Conservation (phyloP, 305 asterid genomes). For the Rubia tinctorum region DNA sequence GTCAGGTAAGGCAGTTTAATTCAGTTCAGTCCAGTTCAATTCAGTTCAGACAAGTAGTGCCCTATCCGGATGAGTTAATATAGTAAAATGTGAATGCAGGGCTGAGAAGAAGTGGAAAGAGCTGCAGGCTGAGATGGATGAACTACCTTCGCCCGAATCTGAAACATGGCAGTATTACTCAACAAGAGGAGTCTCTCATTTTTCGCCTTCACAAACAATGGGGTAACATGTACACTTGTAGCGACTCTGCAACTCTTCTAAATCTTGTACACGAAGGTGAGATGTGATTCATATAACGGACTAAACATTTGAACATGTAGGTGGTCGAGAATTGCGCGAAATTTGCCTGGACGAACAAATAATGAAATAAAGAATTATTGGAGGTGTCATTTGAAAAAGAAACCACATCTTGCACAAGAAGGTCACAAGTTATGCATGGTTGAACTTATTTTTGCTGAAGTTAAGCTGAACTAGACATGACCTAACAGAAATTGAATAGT, state of each 20-base stretch:
- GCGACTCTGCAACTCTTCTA: not conserved
- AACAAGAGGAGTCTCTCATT: conserved; percentile 49
- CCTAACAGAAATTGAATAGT: no score
- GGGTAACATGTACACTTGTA: conserved; percentile 57
- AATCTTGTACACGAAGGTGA: not conserved
- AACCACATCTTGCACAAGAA: conserved; percentile 28
- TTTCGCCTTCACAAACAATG: conserved; percentile 56
- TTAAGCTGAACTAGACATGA: no score
- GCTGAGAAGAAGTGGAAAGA: conserved; percentile 63
- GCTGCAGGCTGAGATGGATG: conserved; percentile 84
- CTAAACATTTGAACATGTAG: conserved; percentile 20
- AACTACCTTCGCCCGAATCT: conserved; percentile 67
- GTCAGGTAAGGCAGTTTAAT: conserved; percentile 67
- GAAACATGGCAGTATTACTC: conserved; percentile 56
- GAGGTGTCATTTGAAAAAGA: conserved; percentile 62
- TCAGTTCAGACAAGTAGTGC: no score
- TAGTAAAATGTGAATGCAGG: conserved; percentile 27
- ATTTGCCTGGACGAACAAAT: conserved; percentile 76
- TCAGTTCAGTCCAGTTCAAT: no score
- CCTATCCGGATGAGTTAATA: not conserved
- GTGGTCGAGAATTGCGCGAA: conserved; percentile 74
- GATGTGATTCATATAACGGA: not conserved
- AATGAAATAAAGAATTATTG: conserved; percentile 76
- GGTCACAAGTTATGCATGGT: conserved; percentile 15
- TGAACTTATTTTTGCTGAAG: no score